Base-by-base conservation (phyloP, 2,329 filamentous ascomycete species). In the Ceratocystis lukuohia region DNA sequence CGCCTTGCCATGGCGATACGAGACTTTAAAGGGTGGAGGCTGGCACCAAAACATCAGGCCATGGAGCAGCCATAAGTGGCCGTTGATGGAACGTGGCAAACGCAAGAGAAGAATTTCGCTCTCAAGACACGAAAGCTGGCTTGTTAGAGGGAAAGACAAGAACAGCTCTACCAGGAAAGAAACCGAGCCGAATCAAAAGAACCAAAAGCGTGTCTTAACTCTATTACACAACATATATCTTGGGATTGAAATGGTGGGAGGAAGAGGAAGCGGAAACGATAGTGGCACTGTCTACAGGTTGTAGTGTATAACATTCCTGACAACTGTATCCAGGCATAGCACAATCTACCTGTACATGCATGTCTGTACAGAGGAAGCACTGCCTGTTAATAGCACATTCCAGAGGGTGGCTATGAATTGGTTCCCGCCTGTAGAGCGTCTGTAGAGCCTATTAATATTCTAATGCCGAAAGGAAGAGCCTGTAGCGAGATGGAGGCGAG, bases 71-170 rank as follows among this genome's bases (percentile, higher is more conserved):
- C 37, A 41, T 41, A 15, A 56, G 22, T 25, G 5, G 3, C 12
- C 25, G 50, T 5, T 28, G 20, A 57, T 57, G 53, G 53, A 57
- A 57, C 53, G 53, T 30, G 53, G 53, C 15, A 33, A 25, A 57
- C 22, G 22, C 53, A 57, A 30, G 53, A 57, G 22, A 57, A 57
- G 12, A 33, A 57, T 57, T 33, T 53, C 3, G 10, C 37, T 57
- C 53, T 57, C 53, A 57, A 30, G 28, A 15, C 22, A 28, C 12
- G 53, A 22, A 57, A 57, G 22, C 53, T 57, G 22, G 53, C 53
- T 57, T 57, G 53, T 57, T 57, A 57, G 53, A 57, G 30, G 53
- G 30, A 33, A n/a, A 57, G 53, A 57, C 37, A 41, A 41, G 37
- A 15, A 41, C 10, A 41, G 37, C 37, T 41, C 10, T 41, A 41